Evolutionary conservation across 495 filamentous ascomycete genomes (phyloP).

Genomic region (Mycothermus thermophilus): DNA sequence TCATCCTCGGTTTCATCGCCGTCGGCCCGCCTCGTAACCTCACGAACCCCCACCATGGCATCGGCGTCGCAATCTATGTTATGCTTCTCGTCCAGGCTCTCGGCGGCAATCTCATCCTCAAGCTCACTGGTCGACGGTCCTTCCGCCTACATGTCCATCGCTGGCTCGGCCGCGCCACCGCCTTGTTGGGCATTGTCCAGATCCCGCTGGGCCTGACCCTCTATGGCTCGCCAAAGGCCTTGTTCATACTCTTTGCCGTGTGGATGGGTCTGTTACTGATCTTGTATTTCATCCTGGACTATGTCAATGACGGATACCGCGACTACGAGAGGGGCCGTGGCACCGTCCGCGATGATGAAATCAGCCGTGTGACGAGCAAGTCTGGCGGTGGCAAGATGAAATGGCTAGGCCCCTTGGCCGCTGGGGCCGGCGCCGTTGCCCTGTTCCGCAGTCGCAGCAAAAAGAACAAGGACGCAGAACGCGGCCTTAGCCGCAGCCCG

Average conservation of each 20-base stretch:
- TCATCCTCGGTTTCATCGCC: conserved; percentile 66
- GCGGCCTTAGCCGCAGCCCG: conserved; percentile 20
- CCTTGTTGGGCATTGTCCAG: conserved; percentile 71
- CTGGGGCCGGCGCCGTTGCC: conserved; percentile 47
- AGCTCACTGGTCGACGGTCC: conserved; percentile 41
- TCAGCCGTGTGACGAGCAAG: conserved; percentile 15
- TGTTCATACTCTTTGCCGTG: conserved; percentile 76
- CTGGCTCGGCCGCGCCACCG: conserved; percentile 67
- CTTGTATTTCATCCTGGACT: conserved; percentile 60
- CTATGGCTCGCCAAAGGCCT: conserved; percentile 72
- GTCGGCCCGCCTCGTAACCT: conserved; percentile 63
- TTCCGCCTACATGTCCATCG: conserved; percentile 72
- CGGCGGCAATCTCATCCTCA: conserved; percentile 58
- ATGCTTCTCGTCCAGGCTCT: conserved; percentile 68
- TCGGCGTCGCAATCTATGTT: conserved; percentile 80
- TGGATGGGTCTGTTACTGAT: conserved; percentile 53
- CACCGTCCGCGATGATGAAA: conserved; percentile 8
- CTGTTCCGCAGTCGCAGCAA: conserved; percentile 34
- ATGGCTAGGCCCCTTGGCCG: conserved; percentile 37
- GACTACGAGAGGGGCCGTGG: conserved; percentile 24
- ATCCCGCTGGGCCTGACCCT: conserved; percentile 81
- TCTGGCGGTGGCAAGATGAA: conserved; percentile 34
- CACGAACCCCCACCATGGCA: conserved; percentile 90
- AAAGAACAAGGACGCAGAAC: conserved; percentile 27
- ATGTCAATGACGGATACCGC: conserved; percentile 37